Evolutionary conservation across 1,284 basidiomycete species (phyloP).

Genomic region (Apiotrichum montevideense): DNA sequence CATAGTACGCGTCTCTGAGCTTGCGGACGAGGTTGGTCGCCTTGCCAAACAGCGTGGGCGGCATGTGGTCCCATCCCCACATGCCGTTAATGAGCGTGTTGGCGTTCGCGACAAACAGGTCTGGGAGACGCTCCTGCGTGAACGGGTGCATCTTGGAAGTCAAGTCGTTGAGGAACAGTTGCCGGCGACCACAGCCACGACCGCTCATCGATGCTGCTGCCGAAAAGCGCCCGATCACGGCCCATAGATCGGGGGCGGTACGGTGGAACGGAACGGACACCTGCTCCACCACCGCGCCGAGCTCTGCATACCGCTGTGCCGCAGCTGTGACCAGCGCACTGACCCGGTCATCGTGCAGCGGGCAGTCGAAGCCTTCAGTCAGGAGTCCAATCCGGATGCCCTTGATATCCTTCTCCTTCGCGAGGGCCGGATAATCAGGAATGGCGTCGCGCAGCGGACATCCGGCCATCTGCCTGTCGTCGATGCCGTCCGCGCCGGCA

Average conservation of each 20-base stretch:
- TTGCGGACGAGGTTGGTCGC: conserved; percentile 44
- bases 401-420: conserved; percentile 26
- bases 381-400: conserved; percentile 50
- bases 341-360: conserved; percentile 29
- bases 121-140: conserved; percentile 48
- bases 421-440: conserved; percentile 44
- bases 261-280: conserved; percentile 29
- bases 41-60: conserved; percentile 23
- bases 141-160: conserved; percentile 46
- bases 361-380: conserved; percentile 47
- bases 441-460: conserved; percentile 47
- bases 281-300: conserved; percentile 16
- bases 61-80: conserved; percentile 25
- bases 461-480: conserved; percentile 51
- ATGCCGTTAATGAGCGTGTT: conserved; percentile 20
- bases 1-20: conserved; percentile 48
- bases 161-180: conserved; percentile 48
- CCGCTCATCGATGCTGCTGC: conserved; percentile 32
- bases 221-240: conserved; percentile 26
- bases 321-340: conserved; percentile 15
- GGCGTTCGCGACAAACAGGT: conserved; percentile 13
- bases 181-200: conserved; percentile 36
- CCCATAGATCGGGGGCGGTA: conserved; percentile 20
- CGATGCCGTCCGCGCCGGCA: conserved; percentile 52
- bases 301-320: conserved; percentile 6